phyloP scores from a whole-genome alignment of 768 basidiomycete species.

The Tephrocybe sp. region DNA sequence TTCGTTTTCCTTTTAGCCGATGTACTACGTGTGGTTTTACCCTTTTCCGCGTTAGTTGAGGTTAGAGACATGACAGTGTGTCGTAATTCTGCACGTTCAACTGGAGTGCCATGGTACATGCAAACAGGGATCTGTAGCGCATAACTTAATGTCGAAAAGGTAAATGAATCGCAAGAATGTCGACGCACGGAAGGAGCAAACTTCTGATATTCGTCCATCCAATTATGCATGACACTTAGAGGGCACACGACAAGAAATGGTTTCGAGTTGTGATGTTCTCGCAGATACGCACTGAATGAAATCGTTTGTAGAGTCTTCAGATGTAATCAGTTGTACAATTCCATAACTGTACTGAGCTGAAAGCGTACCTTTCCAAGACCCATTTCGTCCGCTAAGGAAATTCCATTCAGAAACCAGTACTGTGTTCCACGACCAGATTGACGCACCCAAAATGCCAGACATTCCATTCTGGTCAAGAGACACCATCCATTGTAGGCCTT shows the following conservation, averaged over 20 bases:
- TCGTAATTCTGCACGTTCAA: conserved; percentile 78
- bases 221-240: conserved; percentile 90
- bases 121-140: conserved; percentile 72
- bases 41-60: conserved; percentile 12
- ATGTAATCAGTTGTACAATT: background rate
- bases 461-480: conserved; percentile 83
- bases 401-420: background rate
- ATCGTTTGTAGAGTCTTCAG: conserved; percentile 90
- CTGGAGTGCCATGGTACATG: conserved; percentile 86
- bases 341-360: background rate
- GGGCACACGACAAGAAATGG: conserved; percentile 92
- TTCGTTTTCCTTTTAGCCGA: conserved; percentile 14
- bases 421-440: conserved; percentile 4
- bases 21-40: background rate
- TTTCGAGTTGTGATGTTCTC: conserved; percentile 62
- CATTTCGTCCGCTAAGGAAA: conserved; percentile 85
- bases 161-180: background rate
- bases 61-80: conserved; percentile 50
- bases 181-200: conserved; percentile 74
- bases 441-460: conserved; percentile 68
- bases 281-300: conserved; percentile 87
- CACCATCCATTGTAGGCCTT: conserved; percentile 95
- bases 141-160: background rate
- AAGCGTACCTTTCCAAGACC: conserved; percentile 73
- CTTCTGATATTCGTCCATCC: conserved; percentile 79